Percentiles rank a stretch among this genome's conserved stretches.
Evolutionary conservation across 2,329 filamentous ascomycete genomes (phyloP).

Genomic region (Aspergillus pseudoglaucus): DNA sequence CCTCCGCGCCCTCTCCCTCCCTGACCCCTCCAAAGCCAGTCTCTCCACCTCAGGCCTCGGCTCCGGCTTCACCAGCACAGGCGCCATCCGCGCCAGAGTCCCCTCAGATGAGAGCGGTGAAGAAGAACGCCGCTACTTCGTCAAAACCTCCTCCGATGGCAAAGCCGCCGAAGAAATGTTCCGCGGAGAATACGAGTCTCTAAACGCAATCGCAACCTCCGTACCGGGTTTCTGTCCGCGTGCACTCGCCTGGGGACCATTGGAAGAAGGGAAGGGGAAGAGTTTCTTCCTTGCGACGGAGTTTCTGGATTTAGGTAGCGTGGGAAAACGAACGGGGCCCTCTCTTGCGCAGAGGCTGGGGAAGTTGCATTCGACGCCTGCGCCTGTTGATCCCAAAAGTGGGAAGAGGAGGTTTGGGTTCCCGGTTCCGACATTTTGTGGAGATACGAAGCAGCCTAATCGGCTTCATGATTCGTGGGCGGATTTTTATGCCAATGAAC

Average conservation of each 20-base stretch:
- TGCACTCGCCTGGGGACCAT: conserved; percentile 64
- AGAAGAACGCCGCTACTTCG: conserved; percentile 31
- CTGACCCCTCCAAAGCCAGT: conserved; percentile 27
- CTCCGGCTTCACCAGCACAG: conserved; percentile 41
- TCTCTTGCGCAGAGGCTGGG: conserved; percentile 68
- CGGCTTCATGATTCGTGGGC: conserved; percentile 67
- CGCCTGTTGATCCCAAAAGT: conserved; percentile 42
- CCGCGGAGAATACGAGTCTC: conserved; percentile 70
- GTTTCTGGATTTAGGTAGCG: conserved; percentile 62
- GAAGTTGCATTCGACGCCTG: conserved; percentile 68
- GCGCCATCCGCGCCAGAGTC: conserved; percentile 30
- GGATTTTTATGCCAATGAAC: conserved; percentile 74
- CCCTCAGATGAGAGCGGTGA: conserved; percentile 14
- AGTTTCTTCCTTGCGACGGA: conserved; percentile 61
- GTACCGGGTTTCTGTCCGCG: conserved; percentile 71
- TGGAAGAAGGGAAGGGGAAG: conserved; percentile 41
- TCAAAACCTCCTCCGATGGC: conserved; percentile 33
- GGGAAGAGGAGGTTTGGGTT: conserved; percentile 66
- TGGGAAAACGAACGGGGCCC: conserved; percentile 42
- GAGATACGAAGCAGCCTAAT: conserved; percentile 77
- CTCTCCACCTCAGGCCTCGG: conserved; percentile 34
- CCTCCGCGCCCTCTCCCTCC: conserved; percentile 32
- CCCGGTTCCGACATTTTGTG: conserved; percentile 77
- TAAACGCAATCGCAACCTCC: conserved; percentile 68
- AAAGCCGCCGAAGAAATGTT: conserved; percentile 33